phyloP scores from a whole-genome alignment of 2,329 filamentous ascomycete species.

The Thelonectria discophora region DNA sequence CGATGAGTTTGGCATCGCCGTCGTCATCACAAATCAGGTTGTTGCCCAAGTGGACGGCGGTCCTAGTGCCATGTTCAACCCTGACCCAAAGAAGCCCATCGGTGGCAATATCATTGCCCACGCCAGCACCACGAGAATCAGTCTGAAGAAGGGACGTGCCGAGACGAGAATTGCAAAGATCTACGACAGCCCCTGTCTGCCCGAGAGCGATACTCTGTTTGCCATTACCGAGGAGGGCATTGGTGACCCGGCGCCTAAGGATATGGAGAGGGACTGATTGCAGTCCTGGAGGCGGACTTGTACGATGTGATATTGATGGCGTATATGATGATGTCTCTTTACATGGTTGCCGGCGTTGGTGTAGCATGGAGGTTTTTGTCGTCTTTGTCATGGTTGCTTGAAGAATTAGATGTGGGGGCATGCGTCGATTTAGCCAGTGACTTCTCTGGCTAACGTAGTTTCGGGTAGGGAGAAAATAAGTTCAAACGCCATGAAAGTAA shows the following conservation, averaged over 20 bases:
- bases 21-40: conserved; percentile 98
- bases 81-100: conserved; percentile 98
- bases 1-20: conserved; percentile 92
- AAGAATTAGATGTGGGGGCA: conserved; percentile 10
- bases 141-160: conserved; percentile 91
- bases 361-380: conserved; percentile 22
- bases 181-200: conserved; percentile 96
- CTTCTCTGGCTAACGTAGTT: conserved; percentile 1
- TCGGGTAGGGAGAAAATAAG: neutral
- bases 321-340: conserved; percentile 34
- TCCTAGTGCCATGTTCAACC: conserved; percentile 97
- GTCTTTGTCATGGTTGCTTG: conserved; percentile 6
- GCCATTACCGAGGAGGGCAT: conserved; percentile 98
- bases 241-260: conserved; percentile 93
- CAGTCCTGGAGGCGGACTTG: neutral
- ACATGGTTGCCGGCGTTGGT: conserved; percentile 47
- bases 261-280: conserved; percentile 80
- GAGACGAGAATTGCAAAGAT: conserved; percentile 99
- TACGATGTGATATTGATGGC: conserved; percentile 33
- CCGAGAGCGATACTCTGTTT: conserved; percentile 95
- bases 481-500: neutral
- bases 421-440: conserved; percentile 10
- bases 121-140: conserved; percentile 92
- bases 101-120: conserved; percentile 99
- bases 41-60: conserved; percentile 98